These are phyloP conservation scores for Malassezia globosa DNA, from an alignment of 1,284 basidiomycete species.

Conservation along the genomic window DNA sequence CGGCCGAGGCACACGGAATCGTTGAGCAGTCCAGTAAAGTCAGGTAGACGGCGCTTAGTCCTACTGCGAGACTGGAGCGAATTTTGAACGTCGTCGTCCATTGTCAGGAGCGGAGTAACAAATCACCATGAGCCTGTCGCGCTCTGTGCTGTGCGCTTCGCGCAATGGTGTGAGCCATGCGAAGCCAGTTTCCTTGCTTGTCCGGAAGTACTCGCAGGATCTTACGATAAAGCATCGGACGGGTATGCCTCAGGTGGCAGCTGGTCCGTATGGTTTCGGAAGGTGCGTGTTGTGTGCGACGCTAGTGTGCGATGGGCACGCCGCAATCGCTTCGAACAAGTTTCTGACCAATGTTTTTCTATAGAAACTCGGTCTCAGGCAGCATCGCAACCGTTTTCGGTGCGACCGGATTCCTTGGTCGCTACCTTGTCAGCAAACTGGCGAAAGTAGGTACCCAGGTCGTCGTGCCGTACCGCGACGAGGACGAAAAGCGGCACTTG, in stretches of 20 bases:
- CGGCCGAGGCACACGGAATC: constrained; percentile 6
- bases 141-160: constrained; percentile 9
- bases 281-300: constrained; percentile 26
- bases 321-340: too few species aligned
- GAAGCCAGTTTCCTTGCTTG: neutral
- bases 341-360: too few species aligned
- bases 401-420: constrained; percentile 84
- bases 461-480: constrained; percentile 87
- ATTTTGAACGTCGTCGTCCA: neutral
- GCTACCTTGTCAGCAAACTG: constrained; percentile 65
- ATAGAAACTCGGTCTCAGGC: constrained; percentile 40
- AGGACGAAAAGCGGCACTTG: constrained; percentile 82
- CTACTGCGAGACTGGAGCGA: too few species aligned
- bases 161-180: constrained; percentile 5
- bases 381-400: constrained; percentile 94
- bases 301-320: neutral
- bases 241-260: constrained; percentile 36
- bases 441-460: constrained; percentile 84
- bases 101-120: too few species aligned
- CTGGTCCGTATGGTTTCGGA: constrained; percentile 44
- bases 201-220: constrained; percentile 29
- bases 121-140: constrained; percentile 11
- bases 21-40: neutral
- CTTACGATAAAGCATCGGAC: constrained; percentile 44
- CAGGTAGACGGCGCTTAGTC: too few species aligned